Base-by-base conservation (phyloP, 1,139 yeast genomes). In the Kazachstania sp. region DNA sequence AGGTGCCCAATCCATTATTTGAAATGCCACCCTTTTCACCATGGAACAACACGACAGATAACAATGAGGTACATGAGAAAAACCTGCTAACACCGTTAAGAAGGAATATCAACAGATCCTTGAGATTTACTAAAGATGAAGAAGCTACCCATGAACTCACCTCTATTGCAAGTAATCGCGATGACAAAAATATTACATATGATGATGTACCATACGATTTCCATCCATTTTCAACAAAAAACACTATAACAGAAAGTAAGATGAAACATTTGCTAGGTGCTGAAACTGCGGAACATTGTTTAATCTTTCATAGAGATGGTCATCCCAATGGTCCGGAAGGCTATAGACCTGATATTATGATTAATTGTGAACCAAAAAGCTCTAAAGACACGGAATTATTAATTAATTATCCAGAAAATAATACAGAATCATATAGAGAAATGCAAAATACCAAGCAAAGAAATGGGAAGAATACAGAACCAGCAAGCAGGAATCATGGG, bases 281-380 rank as follows among this genome's bases (percentile, higher is more conserved):
- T 16, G 67, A 63, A 42, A 49, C 55, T 37, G 63, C 65, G 9
- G 58, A 59, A 20, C 67, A 63, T 46, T 59, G 63, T 41, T 44
- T 57, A 11, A 51, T 62, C 9, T 63, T 61, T 49, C 66, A 63
- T 45, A 52, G 51, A 32, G 45, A 51, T 31, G 48, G 43, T 5
- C 60, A 59, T 32, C 41, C 42, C 7, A 43, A 50, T 12, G 52
- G 49, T 9, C 39, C 41, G 19, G 47, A 48, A 4, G 37, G 38
- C n/a, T 61, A 45, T 44, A 49, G 65, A 45, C 65, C 66, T 4
- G 66, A 62, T 45, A 39, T 58, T 8, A 45, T 55, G 8, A 29
- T 53, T 11, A 49, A 53, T 43, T 62, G 67, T 45, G 61, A 59
- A 13, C 60, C 57, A n/a, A 29, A 43, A 19, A 37, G 16, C 12